Evolutionary conservation across 176 grass and related monocot genomes (phyloP), one percentile per base, ranked within the genome.

Genomic region (Thalia dealbata): DNA sequence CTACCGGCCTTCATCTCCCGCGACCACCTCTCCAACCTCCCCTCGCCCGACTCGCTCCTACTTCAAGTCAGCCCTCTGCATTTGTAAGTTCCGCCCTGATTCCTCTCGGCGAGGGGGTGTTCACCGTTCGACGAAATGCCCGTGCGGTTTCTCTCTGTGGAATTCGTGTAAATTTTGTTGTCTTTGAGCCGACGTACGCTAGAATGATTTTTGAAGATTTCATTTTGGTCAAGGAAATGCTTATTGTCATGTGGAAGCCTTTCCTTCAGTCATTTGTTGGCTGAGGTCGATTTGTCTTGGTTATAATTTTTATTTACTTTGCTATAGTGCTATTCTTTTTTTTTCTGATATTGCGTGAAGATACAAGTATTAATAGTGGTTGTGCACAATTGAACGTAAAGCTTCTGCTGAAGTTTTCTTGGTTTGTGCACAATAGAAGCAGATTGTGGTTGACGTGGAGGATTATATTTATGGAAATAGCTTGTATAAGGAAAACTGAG

Each of bases 61-160:
- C 82, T 96, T n/a, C 85, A 90, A 30, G 84, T 96, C 73, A 90
- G 86, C 73, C 89, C 93, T 44, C 81, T 88, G 67, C 93, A 96
- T 55, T 96, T 96, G 93, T 96, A 81, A 84, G 82, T 61, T 43
- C 11, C 28, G 9, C 52, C 24, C 38, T 12, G 2, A 27, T 15
- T 60, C 14, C 38, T 70, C 51, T 84, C 29, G 25, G 25, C 27
- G 2, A 7, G 15, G 68, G 68, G 26, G 55, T 73, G 44, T 78
- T 38, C 32, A 38, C 32, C 4, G 32, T 38, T 70, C 69, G 59
- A 12, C 50, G 65, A 63, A 74, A 68, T 76, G 51, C 14, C 38
- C 24, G 21, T 83, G 44, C 25, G 14, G 43, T 14, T 52, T 25
- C 13, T 16, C 46, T 1, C 18, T 30, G 55, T 10, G 18, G 21